Evolutionary conservation across 176 grass and related monocot genomes (phyloP).

Genomic region (Olyra latifolia): DNA sequence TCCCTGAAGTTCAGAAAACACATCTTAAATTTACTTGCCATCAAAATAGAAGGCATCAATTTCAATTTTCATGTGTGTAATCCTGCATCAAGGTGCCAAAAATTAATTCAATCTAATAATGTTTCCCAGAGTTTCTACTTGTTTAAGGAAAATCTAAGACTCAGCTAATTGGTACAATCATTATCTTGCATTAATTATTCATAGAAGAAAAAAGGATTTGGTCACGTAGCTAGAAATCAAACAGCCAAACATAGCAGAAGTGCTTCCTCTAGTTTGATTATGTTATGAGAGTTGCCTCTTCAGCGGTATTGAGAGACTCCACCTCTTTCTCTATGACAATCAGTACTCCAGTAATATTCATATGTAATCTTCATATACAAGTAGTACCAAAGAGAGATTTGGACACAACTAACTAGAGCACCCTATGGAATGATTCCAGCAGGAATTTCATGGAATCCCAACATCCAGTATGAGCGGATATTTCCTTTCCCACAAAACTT

Average conservation of each 20-base stretch:
- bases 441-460: neutral
- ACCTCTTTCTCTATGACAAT: neutral
- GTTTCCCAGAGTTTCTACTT: neutral
- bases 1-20: neutral
- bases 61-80: neutral
- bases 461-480: neutral
- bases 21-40: slow-evolving; percentile 11
- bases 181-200: slow-evolving; percentile 19
- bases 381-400: slow-evolving; percentile 3
- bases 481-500: neutral
- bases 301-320: neutral
- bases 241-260: neutral
- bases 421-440: neutral
- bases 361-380: neutral
- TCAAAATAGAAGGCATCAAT: slow-evolving; percentile 27
- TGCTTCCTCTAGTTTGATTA: neutral
- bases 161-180: neutral
- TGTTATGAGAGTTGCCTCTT: slow-evolving; percentile 12
- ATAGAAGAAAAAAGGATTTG: neutral
- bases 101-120: slow-evolving; percentile 24
- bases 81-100: slow-evolving; percentile 7
- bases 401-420: neutral
- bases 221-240: neutral
- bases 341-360: neutral
- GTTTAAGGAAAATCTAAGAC: neutral